Percentiles rank a stretch among this genome's conserved stretches.
These are phyloP conservation scores for Cladosporium velox DNA, from an alignment of 2,329 filamentous ascomycete species.

Conservation along the genomic window DNA sequence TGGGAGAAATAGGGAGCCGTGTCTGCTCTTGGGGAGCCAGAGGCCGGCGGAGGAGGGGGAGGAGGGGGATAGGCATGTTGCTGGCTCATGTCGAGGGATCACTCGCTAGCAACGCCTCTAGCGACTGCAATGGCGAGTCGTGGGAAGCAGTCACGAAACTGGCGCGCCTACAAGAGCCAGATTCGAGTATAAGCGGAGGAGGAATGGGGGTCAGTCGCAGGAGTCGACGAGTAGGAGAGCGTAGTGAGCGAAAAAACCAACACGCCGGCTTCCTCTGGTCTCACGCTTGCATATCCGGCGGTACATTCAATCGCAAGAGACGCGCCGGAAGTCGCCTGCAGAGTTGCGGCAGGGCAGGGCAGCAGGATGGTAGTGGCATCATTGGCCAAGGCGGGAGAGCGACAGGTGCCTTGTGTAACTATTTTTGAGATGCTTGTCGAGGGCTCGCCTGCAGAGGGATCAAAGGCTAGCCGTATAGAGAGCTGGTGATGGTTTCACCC, in stretches of 20 bases:
- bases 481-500: constrained; percentile 3
- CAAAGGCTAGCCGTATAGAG: not conserved
- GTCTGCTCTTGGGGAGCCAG: constrained; percentile 24
- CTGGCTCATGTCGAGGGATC: constrained; percentile 32
- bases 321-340: constrained; percentile 18
- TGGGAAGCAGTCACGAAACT: not conserved
- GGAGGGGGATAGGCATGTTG: constrained; percentile 34
- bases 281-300: constrained; percentile 10
- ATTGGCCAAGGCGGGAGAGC: constrained; percentile 16
- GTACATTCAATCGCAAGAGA: constrained; percentile 8
- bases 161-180: constrained; percentile 27
- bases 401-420: constrained; percentile 13
- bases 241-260: constrained; percentile 14
- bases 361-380: constrained; percentile 1
- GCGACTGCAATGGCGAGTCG: constrained; percentile 4
- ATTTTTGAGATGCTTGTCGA: constrained; percentile 14
- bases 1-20: constrained; percentile 25
- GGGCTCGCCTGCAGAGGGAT: constrained; percentile 12
- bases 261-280: constrained; percentile 14
- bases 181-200: constrained; percentile 24
- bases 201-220: constrained; percentile 23
- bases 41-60: constrained; percentile 30
- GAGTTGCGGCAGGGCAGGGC: not conserved
- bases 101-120: constrained; percentile 11
- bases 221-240: constrained; percentile 29